Conservation (phyloP, 2,329 filamentous ascomycete species). For the Penicillium olsonii region DNA sequence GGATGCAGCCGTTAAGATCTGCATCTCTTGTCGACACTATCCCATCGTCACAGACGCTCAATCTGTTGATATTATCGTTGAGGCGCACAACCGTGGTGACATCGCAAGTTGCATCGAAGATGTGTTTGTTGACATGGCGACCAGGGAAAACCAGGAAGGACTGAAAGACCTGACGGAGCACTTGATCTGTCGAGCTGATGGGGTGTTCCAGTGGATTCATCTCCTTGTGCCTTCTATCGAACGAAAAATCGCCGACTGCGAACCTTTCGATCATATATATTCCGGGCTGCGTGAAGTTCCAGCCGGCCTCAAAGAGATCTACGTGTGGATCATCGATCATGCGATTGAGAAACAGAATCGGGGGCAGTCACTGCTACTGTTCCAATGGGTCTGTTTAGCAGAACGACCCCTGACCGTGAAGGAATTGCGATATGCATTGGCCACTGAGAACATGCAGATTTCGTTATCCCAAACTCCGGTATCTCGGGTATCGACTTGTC, state of each 20-base stretch:
- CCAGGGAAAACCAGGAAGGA: not conserved
- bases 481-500: no score
- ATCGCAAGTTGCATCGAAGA: not conserved
- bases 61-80: not conserved
- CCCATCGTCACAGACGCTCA: not conserved
- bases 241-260: not conserved
- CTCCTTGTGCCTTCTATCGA: not conserved
- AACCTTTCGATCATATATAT: not conserved
- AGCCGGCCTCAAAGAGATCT: not conserved
- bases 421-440: constrained; percentile 5
- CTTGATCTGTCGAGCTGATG: not conserved
- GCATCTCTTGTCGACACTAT: not conserved
- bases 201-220: not conserved
- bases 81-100: not conserved
- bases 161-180: not conserved
- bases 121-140: not conserved
- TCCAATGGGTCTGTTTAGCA: not conserved
- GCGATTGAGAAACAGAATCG: not conserved
- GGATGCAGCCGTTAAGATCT: not conserved
- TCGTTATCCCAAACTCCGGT: not conserved
- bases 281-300: not conserved
- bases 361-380: not conserved
- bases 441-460: constrained; percentile 1
- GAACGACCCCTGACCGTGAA: constrained; percentile 1
- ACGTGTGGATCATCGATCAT: not conserved